Percentiles rank a stretch among this genome's conserved stretches.
These are phyloP conservation scores for Diplotaxis tenuifolia DNA, from an alignment of 345 rosid genomes.

Conservation along the genomic window DNA sequence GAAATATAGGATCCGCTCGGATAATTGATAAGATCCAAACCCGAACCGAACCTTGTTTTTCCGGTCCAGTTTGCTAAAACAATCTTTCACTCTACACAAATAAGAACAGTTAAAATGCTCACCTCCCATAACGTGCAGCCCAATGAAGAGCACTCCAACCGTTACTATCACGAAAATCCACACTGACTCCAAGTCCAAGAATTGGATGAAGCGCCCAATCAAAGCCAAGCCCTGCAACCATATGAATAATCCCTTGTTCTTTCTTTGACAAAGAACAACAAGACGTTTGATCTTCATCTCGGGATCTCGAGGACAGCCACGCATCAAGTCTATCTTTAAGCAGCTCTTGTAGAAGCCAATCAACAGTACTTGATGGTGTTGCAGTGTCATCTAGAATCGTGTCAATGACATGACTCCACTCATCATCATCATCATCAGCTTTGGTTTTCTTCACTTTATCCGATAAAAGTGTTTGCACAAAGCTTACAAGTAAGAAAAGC, in stretches of 20 bases:
- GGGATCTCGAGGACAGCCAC: constrained; percentile 69
- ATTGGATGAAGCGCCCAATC: constrained; percentile 89
- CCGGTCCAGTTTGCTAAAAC: too few species aligned
- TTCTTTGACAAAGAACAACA: constrained; percentile 71
- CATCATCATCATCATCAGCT: constrained; percentile 66
- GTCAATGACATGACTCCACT: constrained; percentile 63
- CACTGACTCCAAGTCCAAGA: constrained; percentile 61
- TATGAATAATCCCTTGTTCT: constrained; percentile 90
- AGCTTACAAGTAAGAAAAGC: constrained; percentile 62
- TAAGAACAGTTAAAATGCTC: constrained; percentile 14
- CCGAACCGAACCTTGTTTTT: too few species aligned
- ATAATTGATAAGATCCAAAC: too few species aligned
- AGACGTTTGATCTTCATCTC: constrained; percentile 35
- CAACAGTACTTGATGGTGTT: constrained; percentile 54
- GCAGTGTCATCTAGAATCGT: constrained; percentile 55
- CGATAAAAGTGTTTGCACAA: constrained; percentile 69
- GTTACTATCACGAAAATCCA: constrained; percentile 81
- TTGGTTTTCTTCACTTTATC: constrained; percentile 42
- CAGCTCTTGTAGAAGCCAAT: constrained; percentile 85
- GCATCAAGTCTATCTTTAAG: constrained; percentile 75
- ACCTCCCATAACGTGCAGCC: constrained; percentile 98
- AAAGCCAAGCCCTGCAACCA: constrained; percentile 82
- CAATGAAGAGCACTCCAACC: constrained; percentile 99
- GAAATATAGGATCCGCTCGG: too few species aligned
- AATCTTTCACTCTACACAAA: neutral